Percentiles rank a stretch among this genome's conserved stretches.
Evolutionary conservation across 192 early-diverging fungal genomes (phyloP).

Genomic region (Jimgerdemannia flammicorona): DNA sequence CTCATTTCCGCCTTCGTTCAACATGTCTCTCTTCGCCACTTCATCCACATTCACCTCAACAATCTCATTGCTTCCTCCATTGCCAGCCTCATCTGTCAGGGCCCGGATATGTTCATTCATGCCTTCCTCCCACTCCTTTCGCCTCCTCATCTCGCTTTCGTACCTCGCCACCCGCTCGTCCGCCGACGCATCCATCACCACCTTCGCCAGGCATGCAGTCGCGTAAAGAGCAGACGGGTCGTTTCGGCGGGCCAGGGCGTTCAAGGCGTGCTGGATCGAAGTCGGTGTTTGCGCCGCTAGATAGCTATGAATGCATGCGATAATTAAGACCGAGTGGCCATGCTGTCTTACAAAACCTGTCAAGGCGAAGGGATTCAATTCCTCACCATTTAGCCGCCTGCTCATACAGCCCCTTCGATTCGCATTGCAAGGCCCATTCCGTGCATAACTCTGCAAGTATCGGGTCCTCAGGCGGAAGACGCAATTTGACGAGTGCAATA

Average conservation of each 20-base stretch:
- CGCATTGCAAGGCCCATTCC: constrained; percentile 19
- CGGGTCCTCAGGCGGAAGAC: constrained; percentile 21
- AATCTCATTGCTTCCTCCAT: background rate
- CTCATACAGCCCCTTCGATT: constrained; percentile 2
- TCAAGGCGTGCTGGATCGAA: constrained; percentile 2
- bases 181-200: constrained; percentile 6
- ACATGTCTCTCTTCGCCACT: no score
- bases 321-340: no score
- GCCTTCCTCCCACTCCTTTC: background rate
- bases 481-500: constrained; percentile 24
- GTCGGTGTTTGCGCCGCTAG: constrained; percentile 1
- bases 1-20: no score
- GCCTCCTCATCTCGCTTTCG: background rate
- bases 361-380: background rate
- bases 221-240: constrained; percentile 8
- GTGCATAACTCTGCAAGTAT: constrained; percentile 16
- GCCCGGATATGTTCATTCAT: background rate
- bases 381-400: constrained; percentile 12
- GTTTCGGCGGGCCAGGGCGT: constrained; percentile 10
- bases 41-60: background rate
- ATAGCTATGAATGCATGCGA: background rate
- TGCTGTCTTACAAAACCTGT: background rate
- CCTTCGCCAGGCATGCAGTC: constrained; percentile 4
- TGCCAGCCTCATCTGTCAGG: background rate
- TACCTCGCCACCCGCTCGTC: constrained; percentile 2